Conservation (phyloP, 1,139 yeast genomes). For the Candida sanyaensis region DNA sequence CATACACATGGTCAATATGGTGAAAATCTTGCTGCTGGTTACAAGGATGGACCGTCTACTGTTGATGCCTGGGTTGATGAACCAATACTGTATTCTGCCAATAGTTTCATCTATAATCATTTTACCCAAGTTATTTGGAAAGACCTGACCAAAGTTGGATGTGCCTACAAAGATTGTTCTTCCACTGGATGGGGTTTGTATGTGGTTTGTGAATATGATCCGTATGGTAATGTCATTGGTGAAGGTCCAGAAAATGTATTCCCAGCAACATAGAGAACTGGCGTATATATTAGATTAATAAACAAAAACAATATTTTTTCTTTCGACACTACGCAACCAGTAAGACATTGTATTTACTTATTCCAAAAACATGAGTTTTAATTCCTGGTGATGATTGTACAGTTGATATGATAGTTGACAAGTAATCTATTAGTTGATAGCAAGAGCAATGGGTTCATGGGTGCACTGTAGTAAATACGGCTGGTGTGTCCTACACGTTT, state of each 20-base stretch:
- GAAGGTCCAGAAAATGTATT: slow-evolving; percentile 52
- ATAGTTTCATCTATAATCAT: slow-evolving; percentile 54
- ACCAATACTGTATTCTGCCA: slow-evolving; percentile 46
- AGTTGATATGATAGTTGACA: too few species aligned
- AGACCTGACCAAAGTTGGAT: slow-evolving; percentile 66
- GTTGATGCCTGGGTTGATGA: slow-evolving; percentile 87
- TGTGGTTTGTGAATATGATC: slow-evolving; percentile 54
- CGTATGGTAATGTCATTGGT: slow-evolving; percentile 56
- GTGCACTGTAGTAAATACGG: too few species aligned
- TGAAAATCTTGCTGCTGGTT: slow-evolving; percentile 85
- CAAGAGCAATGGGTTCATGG: too few species aligned
- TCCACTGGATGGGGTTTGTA: slow-evolving; percentile 47
- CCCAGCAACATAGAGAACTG: slow-evolving; percentile 16
- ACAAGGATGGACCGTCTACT: slow-evolving; percentile 52
- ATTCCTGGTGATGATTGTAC: too few species aligned
- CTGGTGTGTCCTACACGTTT: too few species aligned
- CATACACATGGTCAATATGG: slow-evolving; percentile 86
- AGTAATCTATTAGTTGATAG: too few species aligned
- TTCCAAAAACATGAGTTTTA: too few species aligned
- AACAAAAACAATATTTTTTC: too few species aligned
- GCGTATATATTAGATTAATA: background rate
- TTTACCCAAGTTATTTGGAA: slow-evolving; percentile 91
- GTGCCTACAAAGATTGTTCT: slow-evolving; percentile 63
- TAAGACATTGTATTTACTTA: too few species aligned
- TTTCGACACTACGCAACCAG: too few species aligned